phyloP scores from a whole-genome alignment of 78 protist genomes.

The Dictyostelium discoideum region DNA sequence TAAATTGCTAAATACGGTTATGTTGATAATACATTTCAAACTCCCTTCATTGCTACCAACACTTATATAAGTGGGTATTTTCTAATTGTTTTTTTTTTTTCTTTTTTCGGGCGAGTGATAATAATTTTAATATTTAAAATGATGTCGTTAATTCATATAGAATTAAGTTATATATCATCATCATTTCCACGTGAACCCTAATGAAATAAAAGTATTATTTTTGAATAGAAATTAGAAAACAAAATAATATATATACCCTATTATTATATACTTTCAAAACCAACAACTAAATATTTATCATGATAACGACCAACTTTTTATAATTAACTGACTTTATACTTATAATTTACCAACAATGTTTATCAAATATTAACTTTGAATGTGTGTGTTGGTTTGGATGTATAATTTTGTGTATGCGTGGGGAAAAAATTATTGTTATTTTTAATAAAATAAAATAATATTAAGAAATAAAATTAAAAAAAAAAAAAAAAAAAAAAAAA shows the following conservation, averaged over 20 bases:
- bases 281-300: background rate
- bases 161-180: background rate
- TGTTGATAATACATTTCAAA: background rate
- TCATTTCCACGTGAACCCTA: background rate
- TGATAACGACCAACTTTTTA: background rate
- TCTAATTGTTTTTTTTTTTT: no score
- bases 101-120: no score
- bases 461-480: background rate
- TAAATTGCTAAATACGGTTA: background rate
- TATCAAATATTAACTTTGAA: background rate
- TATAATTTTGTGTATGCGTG: background rate
- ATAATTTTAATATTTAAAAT: background rate
- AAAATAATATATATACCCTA: background rate
- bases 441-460: no score
- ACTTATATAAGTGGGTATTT: background rate
- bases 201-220: background rate
- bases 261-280: background rate
- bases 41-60: background rate
- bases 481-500: no score
- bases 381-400: background rate
- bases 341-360: background rate
- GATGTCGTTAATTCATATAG: background rate
- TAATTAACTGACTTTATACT: background rate
- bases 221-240: no score
- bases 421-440: no score